A percentile compares a stretch with the other conserved stretches of the same genome.
Evolutionary conservation across 140 eudicot species (phyloP).

Genomic region (Senecio squalidus): DNA sequence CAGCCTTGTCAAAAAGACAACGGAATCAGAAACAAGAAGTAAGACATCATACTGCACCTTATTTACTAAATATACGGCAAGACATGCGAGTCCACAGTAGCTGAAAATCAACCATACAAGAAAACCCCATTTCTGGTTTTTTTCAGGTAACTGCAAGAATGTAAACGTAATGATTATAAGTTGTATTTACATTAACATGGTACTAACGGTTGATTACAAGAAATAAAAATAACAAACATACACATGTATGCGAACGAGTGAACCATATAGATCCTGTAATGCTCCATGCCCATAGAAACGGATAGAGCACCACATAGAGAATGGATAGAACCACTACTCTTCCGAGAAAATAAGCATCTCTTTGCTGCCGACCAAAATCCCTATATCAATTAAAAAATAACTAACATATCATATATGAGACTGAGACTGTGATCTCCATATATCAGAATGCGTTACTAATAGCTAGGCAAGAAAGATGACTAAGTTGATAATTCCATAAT

Average conservation of each 20-base stretch:
- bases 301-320: slow-evolving; percentile 65
- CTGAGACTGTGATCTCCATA: not conserved
- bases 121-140: slow-evolving; percentile 97
- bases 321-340: slow-evolving; percentile 72
- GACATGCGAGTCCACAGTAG: slow-evolving; percentile 82
- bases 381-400: slow-evolving; percentile 26
- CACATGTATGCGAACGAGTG: slow-evolving; percentile 63
- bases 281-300: slow-evolving; percentile 94
- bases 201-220: slow-evolving; percentile 2
- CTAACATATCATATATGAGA: not conserved
- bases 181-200: not conserved
- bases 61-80: slow-evolving; percentile 59
- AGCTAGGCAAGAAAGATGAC: not conserved
- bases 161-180: slow-evolving; percentile 6
- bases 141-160: slow-evolving; percentile 80
- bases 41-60: slow-evolving; percentile 47
- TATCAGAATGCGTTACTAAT: not conserved
- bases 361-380: slow-evolving; percentile 89
- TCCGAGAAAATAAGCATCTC: slow-evolving; percentile 82
- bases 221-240: slow-evolving; percentile 30
- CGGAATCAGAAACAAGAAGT: not conserved
- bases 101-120: slow-evolving; percentile 96
- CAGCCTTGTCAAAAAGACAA: not conserved
- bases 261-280: slow-evolving; percentile 85
- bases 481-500: not conserved